Base-by-base conservation (phyloP, 139 green algal species). In the Closterium sp. region DNA sequence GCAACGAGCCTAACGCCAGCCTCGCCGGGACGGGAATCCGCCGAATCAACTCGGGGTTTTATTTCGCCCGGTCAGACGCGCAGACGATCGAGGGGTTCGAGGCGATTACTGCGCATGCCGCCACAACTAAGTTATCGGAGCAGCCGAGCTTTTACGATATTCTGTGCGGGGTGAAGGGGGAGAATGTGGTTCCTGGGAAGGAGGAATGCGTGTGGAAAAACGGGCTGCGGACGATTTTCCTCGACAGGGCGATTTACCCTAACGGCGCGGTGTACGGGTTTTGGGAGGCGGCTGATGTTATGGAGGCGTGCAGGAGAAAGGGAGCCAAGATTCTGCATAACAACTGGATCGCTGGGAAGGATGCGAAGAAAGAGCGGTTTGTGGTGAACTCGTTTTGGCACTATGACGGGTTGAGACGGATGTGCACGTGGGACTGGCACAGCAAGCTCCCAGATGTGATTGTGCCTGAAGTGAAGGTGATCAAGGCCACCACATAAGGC, bases 71-170 rank as follows among this genome's bases (percentile, higher is more conserved):
- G 23, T 66, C 90, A 1, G 90, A 92, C 4, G 23, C 28, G 33
- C 25, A 25, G 33, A 90, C 84, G 8, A 91, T 92, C 38, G 28
- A 92, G 32, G 90, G 84, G 23, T 90, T 91, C 23, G 34, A 89
- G 28, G 84, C 83, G 23, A 91, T 91, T 32, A 34, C 32, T 12
- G 89, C 34, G 25, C 89, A 91, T 66, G 89, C 89, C 19, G 34
- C 34, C 89, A 88, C 81, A 4, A 89, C 89, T 28, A 89, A 91
- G 89, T 33, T 88, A 36, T 91, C 88, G 25, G 88, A 91, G 88
- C 88, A 91, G 89, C 89, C 89, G n/a, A 90, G 83, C 33, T 91
- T 91, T 23, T 90, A 91, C n/a, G 66, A 88, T n/a, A 34, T 89
- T 12, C 69, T 91, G 83, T 91, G 89, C 33, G 66, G 69, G 12